These are phyloP conservation scores for Pistacia vera DNA, from an alignment of 345 rosid species.

Conservation along the genomic window DNA sequence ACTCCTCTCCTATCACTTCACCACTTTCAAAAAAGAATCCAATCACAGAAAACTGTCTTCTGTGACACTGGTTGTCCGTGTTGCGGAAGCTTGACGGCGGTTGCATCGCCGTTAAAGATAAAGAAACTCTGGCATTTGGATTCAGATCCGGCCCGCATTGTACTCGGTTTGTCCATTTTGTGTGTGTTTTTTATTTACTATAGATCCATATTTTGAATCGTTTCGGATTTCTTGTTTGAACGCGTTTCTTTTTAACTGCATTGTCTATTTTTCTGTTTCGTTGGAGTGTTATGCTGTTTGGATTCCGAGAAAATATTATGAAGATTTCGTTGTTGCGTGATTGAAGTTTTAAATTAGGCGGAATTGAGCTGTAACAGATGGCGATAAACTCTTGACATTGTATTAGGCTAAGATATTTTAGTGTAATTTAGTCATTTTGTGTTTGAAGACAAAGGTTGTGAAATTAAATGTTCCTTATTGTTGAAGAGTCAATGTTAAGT, in stretches of 20 bases:
- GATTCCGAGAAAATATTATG: conserved; percentile 3
- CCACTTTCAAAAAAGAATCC: not conserved
- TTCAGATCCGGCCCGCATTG: conserved; percentile 34
- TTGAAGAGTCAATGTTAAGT: conserved; percentile 1
- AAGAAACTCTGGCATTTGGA: not conserved
- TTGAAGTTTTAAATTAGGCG: not conserved
- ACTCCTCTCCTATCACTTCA: not conserved
- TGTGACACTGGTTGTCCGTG: too few relatives aligned
- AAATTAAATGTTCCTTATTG: not conserved
- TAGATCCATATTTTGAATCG: not conserved
- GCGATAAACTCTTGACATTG: not conserved
- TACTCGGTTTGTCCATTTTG: conserved; percentile 17
- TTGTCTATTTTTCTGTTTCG: not conserved
- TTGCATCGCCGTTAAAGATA: too few relatives aligned
- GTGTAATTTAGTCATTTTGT: too few relatives aligned
- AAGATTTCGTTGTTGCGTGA: not conserved
- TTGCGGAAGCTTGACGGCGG: too few relatives aligned
- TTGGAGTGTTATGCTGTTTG: conserved; percentile 9
- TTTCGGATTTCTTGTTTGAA: not conserved
- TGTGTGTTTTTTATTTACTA: not conserved
- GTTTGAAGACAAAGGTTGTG: too few relatives aligned
- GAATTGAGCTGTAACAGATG: not conserved
- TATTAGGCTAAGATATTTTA: too few relatives aligned
- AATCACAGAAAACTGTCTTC: not conserved
- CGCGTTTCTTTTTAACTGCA: not conserved